These are phyloP conservation scores for Didymellaceae sp. DNA, from an alignment of 2,329 filamentous ascomycete genomes.

Conservation along the genomic window DNA sequence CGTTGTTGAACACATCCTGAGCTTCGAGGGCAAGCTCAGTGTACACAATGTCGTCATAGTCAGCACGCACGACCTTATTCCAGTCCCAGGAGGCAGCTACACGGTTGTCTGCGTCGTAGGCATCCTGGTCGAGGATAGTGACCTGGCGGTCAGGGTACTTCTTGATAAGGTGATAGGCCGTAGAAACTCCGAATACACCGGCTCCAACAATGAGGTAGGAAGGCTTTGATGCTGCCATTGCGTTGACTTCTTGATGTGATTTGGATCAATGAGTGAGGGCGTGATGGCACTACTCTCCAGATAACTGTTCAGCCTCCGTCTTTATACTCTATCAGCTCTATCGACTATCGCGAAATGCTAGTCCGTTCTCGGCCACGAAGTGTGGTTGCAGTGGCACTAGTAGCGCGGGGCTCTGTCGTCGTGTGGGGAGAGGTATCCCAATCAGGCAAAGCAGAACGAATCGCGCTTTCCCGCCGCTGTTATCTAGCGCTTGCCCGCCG, in stretches of 20 bases:
- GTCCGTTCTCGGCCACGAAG: constrained; percentile 30
- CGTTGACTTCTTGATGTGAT: constrained; percentile 23
- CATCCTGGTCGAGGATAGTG: constrained; percentile 50
- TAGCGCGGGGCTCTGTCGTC: constrained; percentile 31
- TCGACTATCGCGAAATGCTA: constrained; percentile 20
- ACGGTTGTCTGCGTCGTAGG: constrained; percentile 40
- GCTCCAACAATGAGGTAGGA: constrained; percentile 47
- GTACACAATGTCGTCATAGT: constrained; percentile 71
- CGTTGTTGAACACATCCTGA: constrained; percentile 65
- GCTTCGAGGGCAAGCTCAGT: constrained; percentile 70
- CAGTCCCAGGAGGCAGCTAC: constrained; percentile 73
- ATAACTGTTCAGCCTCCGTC: constrained; percentile 24
- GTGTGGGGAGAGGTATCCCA: constrained; percentile 35
- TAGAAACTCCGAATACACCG: constrained; percentile 48
- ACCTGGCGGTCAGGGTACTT: constrained; percentile 51
- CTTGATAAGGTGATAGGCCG: constrained; percentile 49
- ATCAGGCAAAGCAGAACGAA: constrained; percentile 39
- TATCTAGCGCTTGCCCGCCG: constrained; percentile 25
- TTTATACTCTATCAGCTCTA: constrained; percentile 15
- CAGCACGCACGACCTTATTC: constrained; percentile 75
- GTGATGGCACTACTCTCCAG: constrained; percentile 16
- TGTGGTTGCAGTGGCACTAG: constrained; percentile 22
- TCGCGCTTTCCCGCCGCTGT: constrained; percentile 29
- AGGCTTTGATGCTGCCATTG: constrained; percentile 38
- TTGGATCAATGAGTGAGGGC: constrained; percentile 21